Conservation (phyloP, 306 rosid genomes). For the Parietaria judaica region DNA sequence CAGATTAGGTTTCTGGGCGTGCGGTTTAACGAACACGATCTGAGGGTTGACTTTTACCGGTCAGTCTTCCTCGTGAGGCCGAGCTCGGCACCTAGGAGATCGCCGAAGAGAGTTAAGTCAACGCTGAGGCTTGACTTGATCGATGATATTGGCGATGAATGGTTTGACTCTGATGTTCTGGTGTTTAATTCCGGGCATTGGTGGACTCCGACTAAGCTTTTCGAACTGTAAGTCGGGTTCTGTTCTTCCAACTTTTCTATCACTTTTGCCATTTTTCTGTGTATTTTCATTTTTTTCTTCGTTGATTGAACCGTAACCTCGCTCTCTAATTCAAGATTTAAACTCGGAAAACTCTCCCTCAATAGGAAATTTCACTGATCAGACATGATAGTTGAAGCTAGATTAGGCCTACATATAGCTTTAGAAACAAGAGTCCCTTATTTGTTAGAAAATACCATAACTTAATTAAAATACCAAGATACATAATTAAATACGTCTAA, state of each 20-base stretch:
- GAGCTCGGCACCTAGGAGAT: constrained; percentile 36
- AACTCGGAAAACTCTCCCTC: too few relatives aligned
- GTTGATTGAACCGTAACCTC: background rate
- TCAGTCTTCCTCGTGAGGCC: constrained; percentile 70
- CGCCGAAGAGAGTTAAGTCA: constrained; percentile 68
- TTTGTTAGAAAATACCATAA: too few relatives aligned
- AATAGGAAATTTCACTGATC: too few relatives aligned
- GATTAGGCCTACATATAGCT: too few relatives aligned
- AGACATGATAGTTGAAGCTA: too few relatives aligned
- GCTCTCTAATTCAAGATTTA: too few relatives aligned
- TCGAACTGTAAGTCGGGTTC: constrained; percentile 55
- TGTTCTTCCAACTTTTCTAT: constrained; percentile 8
- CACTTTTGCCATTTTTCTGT: background rate
- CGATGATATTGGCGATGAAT: constrained; percentile 66
- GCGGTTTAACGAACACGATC: constrained; percentile 41
- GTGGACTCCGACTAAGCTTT: constrained; percentile 80
- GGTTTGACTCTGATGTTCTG: constrained; percentile 82
- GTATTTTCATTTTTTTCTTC: background rate
- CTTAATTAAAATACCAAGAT: too few relatives aligned
- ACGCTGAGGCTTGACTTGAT: constrained; percentile 55
- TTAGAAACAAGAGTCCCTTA: too few relatives aligned
- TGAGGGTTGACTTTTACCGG: constrained; percentile 70
- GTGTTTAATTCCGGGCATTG: constrained; percentile 89
- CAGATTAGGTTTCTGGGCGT: constrained; percentile 62
- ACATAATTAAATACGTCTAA: too few relatives aligned